phyloP scores from a whole-genome alignment of 1,284 basidiomycete species.

The Cryptococcus sp. region DNA sequence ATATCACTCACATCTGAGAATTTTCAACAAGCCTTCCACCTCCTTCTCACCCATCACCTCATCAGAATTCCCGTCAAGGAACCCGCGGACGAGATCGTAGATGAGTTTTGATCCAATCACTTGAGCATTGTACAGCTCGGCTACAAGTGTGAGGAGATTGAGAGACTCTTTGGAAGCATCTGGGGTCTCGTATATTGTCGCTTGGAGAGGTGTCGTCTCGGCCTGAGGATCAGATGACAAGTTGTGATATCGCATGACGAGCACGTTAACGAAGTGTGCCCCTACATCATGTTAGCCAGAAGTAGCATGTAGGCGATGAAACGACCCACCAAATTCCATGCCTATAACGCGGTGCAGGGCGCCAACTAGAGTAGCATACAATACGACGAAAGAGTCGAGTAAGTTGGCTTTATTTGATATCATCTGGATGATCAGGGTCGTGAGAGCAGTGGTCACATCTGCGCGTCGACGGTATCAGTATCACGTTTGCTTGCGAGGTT shows the following conservation, averaged over 20 bases:
- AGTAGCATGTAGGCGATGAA: neutral
- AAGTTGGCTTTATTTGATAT: slow-evolving; percentile 80
- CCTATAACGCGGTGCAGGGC: slow-evolving; percentile 82
- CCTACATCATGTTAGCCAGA: slow-evolving; percentile 54
- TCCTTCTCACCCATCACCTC: slow-evolving; percentile 66
- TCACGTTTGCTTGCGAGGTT: neutral
- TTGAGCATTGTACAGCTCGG: slow-evolving; percentile 94
- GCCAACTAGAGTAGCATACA: slow-evolving; percentile 85
- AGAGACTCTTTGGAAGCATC: slow-evolving; percentile 76
- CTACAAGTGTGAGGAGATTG: slow-evolving; percentile 83
- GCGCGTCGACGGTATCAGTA: slow-evolving; percentile 7
- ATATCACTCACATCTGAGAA: slow-evolving; percentile 70
- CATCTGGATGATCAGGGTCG: slow-evolving; percentile 75
- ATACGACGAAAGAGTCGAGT: slow-evolving; percentile 86
- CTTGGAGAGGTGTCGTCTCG: slow-evolving; percentile 16
- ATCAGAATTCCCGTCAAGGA: slow-evolving; percentile 60
- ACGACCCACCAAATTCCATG: slow-evolving; percentile 76
- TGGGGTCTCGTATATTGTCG: slow-evolving; percentile 37
- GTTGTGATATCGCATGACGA: slow-evolving; percentile 66
- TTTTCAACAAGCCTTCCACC: slow-evolving; percentile 84
- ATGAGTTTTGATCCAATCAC: slow-evolving; percentile 84
- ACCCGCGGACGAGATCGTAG: slow-evolving; percentile 82
- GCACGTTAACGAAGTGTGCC: slow-evolving; percentile 72
- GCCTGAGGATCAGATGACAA: slow-evolving; percentile 43
- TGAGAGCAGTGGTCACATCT: slow-evolving; percentile 83